Conservation (phyloP, 2,329 filamentous ascomycete genomes). For the Hypoxylon sp. region DNA sequence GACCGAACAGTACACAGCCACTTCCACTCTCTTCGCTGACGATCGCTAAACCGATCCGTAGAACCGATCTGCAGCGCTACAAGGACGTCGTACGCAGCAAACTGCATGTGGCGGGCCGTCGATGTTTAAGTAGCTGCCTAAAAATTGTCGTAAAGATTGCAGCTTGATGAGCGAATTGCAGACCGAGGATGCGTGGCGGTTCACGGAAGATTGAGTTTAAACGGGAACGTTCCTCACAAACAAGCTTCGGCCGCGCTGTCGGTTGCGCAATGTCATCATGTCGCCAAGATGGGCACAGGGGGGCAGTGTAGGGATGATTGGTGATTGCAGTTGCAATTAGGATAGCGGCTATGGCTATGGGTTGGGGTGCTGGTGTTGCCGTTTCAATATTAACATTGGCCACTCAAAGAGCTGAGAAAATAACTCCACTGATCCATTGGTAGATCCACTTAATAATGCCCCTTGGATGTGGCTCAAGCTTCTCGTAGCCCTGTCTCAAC, state of each 20-base stretch:
- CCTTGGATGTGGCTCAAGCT: conserved; percentile 36
- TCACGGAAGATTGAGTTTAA: conserved; percentile 16
- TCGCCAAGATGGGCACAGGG: conserved; percentile 21
- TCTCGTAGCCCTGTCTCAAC: conserved; percentile 25
- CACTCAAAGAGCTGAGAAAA: too few species aligned
- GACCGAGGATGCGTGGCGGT: conserved; percentile 16
- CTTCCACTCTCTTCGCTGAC: too few species aligned
- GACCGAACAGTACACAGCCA: conserved; percentile 15
- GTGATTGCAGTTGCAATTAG: not conserved
- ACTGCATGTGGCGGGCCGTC: conserved; percentile 1
- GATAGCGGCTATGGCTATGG: not conserved
- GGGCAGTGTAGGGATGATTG: conserved; percentile 24
- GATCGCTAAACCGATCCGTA: too few species aligned
- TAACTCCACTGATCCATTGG: too few species aligned
- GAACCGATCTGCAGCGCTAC: conserved; percentile 10
- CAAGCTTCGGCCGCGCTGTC: conserved; percentile 10
- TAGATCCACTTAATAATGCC: conserved; percentile 11
- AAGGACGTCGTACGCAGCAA: conserved; percentile 12
- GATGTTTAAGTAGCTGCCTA: conserved; percentile 10
- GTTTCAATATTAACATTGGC: too few species aligned
- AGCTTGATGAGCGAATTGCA: conserved; percentile 16
- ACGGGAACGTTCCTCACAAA: conserved; percentile 13
- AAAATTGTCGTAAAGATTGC: conserved; percentile 7
- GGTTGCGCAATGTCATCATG: conserved; percentile 22
- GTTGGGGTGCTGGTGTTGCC: not conserved